Percentiles rank a stretch among this genome's conserved stretches.
These are phyloP conservation scores for Candida koratica DNA, from an alignment of 805 yeast genomes.

Conservation along the genomic window DNA sequence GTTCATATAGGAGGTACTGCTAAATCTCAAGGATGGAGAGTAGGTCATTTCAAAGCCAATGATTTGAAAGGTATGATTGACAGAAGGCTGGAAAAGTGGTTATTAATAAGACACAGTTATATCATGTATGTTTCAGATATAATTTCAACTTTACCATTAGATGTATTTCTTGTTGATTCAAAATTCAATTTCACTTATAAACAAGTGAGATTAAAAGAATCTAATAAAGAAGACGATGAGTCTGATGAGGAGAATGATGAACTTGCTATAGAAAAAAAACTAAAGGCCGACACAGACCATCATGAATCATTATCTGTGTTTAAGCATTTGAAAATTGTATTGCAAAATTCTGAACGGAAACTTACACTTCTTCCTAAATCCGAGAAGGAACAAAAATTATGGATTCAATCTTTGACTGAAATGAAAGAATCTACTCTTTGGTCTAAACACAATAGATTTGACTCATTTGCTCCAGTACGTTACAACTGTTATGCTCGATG, in stretches of 20 bases:
- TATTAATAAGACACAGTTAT: constrained; percentile 78
- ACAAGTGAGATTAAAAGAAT: constrained; percentile 25
- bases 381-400: constrained; percentile 56
- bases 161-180: constrained; percentile 85
- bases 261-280: constrained; percentile 22
- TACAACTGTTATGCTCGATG: constrained; percentile 85
- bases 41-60: constrained; percentile 75
- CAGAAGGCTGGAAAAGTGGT: constrained; percentile 92
- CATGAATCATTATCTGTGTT: constrained; percentile 43
- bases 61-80: constrained; percentile 84
- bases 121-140: constrained; percentile 82
- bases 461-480: constrained; percentile 90
- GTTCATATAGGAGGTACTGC: constrained; percentile 79
- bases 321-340: constrained; percentile 47
- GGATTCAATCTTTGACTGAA: constrained; percentile 69
- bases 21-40: constrained; percentile 91
- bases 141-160: constrained; percentile 81
- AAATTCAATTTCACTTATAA: constrained; percentile 57
- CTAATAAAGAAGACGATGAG: constrained; percentile 26
- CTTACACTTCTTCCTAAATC: constrained; percentile 68
- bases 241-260: constrained; percentile 46
- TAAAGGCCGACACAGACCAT: constrained; percentile 8
- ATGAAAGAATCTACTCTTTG: constrained; percentile 71
- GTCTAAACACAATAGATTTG: constrained; percentile 71
- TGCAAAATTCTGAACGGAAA: constrained; percentile 77